Evolutionary conservation across 129 eudicot species (phyloP).

Genomic region (Deinandra increscens): DNA sequence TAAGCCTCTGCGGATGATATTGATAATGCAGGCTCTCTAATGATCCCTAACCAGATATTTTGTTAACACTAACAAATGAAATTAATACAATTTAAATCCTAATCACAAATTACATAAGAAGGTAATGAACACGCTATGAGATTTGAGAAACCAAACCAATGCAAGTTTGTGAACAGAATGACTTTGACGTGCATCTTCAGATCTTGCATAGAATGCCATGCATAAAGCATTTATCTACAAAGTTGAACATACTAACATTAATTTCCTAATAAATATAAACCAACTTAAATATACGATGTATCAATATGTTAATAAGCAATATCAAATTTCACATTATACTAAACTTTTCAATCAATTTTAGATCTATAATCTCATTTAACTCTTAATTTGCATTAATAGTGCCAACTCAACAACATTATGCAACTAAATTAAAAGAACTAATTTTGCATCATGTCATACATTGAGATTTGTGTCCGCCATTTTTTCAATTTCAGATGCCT

Average conservation of each 20-base stretch:
- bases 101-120: background rate
- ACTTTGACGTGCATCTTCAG: slow-evolving; percentile 96
- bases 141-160: slow-evolving; percentile 46
- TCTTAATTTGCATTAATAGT: slow-evolving; percentile 8
- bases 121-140: background rate
- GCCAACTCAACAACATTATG: slow-evolving; percentile 21
- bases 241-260: slow-evolving; percentile 9
- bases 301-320: background rate
- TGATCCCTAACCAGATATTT: background rate
- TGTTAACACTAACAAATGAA: background rate
- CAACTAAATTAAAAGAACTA: slow-evolving; percentile 19
- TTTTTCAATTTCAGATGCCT: slow-evolving; percentile 86
- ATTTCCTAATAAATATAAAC: background rate
- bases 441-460: slow-evolving; percentile 47
- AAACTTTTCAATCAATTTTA: background rate
- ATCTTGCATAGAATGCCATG: slow-evolving; percentile 95
- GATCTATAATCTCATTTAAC: slow-evolving; percentile 2
- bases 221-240: slow-evolving; percentile 90
- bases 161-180: slow-evolving; percentile 94
- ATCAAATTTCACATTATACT: background rate
- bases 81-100: background rate
- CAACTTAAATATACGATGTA: background rate
- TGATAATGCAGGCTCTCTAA: background rate
- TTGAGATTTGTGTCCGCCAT: slow-evolving; percentile 88
- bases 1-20: background rate